Percentiles rank a stretch among this genome's conserved stretches.
Evolutionary conservation across 2,329 filamentous ascomycete species (phyloP).

Genomic region (Tolypocladium endophyticum): DNA sequence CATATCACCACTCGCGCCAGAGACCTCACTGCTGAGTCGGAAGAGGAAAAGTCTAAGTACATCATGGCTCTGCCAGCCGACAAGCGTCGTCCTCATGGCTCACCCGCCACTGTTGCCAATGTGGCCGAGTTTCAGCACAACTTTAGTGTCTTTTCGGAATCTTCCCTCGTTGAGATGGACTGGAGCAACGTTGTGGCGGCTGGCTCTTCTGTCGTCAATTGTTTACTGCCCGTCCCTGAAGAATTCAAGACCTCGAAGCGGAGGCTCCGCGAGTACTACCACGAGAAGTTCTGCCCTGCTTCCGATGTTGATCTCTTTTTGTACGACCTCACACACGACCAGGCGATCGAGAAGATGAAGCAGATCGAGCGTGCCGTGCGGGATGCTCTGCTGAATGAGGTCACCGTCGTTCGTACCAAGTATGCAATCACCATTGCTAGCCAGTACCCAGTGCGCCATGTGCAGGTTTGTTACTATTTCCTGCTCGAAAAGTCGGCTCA

Average conservation of each 20-base stretch:
- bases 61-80: conserved; percentile 57
- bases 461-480: conserved; percentile 37
- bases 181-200: conserved; percentile 78
- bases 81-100: conserved; percentile 50
- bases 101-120: conserved; percentile 56
- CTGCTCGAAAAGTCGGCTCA: background rate
- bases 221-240: conserved; percentile 59
- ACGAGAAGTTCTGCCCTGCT: conserved; percentile 69
- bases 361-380: conserved; percentile 66
- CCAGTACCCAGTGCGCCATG: conserved; percentile 72
- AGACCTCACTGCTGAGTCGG: conserved; percentile 43
- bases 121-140: conserved; percentile 67
- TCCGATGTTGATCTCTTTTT: conserved; percentile 83
- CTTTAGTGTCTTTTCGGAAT: conserved; percentile 75
- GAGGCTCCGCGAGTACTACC: conserved; percentile 62
- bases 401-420: conserved; percentile 75
- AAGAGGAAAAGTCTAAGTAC: conserved; percentile 52
- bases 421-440: conserved; percentile 79
- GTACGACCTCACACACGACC: conserved; percentile 66
- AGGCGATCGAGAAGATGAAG: conserved; percentile 75
- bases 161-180: conserved; percentile 61
- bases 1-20: conserved; percentile 53
- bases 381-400: conserved; percentile 72
- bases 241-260: conserved; percentile 53
- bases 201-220: conserved; percentile 72